These are phyloP conservation scores for Diaporthe amygdali DNA, from an alignment of 2,329 filamentous ascomycete species.

Conservation along the genomic window DNA sequence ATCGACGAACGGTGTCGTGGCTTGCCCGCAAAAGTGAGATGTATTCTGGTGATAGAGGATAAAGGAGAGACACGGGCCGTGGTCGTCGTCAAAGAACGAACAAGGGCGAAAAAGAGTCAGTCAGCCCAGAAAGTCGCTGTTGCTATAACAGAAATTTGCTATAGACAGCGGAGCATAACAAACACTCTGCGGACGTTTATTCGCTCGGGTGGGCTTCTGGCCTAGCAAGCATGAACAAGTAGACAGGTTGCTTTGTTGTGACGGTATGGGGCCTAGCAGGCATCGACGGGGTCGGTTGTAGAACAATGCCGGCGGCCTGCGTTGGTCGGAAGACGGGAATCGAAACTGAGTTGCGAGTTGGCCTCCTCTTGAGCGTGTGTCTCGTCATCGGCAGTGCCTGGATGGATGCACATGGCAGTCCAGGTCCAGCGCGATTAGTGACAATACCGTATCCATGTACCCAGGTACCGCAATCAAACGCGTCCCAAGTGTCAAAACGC, in stretches of 20 bases:
- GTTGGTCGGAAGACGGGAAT: background rate
- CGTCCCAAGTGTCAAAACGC: background rate
- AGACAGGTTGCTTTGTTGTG: slow-evolving; percentile 9
- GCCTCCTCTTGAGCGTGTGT: background rate
- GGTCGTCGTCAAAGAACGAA: background rate
- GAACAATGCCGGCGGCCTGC: slow-evolving; percentile 9
- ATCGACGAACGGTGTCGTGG: background rate
- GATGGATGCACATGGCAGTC: background rate
- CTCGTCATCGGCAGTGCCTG: background rate
- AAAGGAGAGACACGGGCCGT: background rate
- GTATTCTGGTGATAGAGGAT: background rate
- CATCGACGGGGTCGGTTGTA: background rate
- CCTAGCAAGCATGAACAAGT: slow-evolving; percentile 19
- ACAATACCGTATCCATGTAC: background rate
- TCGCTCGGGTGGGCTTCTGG: slow-evolving; percentile 11
- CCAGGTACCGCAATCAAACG: slow-evolving; percentile 16
- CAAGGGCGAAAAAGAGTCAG: background rate
- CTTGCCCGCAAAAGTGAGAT: background rate
- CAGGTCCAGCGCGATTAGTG: slow-evolving; percentile 6
- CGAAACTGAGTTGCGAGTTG: background rate
- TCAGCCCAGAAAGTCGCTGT: background rate
- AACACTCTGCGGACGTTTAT: slow-evolving; percentile 13
- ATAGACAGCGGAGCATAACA: slow-evolving; percentile 22
- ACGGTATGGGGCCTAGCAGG: background rate
- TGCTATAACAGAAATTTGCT: slow-evolving; percentile 20